Evolutionary conservation across 2,329 filamentous ascomycete species (phyloP).

Genomic region (Xylaria arbuscula): DNA sequence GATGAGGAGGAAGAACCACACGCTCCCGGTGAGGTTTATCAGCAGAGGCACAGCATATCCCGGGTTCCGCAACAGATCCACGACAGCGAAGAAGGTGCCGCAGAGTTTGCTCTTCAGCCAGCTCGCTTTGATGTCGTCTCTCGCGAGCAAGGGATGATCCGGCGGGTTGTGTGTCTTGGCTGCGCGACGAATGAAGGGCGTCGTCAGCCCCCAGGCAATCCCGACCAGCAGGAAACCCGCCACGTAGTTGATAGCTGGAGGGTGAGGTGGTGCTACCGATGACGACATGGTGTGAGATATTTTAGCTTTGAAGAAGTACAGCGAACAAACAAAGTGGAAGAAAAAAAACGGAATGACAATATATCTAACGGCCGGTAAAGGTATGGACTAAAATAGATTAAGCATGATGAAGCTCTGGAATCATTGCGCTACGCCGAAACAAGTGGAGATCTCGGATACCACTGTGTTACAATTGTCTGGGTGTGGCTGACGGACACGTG

Average conservation of each 20-base stretch:
- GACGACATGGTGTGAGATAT: slow-evolving; percentile 40
- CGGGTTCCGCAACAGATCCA: slow-evolving; percentile 83
- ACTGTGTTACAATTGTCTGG: not conserved
- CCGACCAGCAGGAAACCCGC: slow-evolving; percentile 91
- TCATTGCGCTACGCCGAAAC: not conserved
- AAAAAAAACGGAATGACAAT: not conserved
- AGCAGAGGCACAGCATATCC: slow-evolving; percentile 86
- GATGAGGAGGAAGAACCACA: slow-evolving; percentile 97
- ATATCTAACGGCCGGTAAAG: not conserved
- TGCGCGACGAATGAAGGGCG: slow-evolving; percentile 89
- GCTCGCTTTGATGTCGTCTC: slow-evolving; percentile 63
- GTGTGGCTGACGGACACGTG: not conserved
- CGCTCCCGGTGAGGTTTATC: slow-evolving; percentile 88
- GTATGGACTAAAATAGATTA: not conserved
- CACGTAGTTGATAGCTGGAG: slow-evolving; percentile 80
- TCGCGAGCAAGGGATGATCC: slow-evolving; percentile 65
- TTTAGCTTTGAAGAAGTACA: not conserved
- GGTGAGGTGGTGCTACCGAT: slow-evolving; percentile 49
- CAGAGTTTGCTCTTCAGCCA: slow-evolving; percentile 72
- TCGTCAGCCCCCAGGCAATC: slow-evolving; percentile 92
- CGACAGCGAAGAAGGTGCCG: slow-evolving; percentile 76
- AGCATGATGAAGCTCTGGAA: not conserved
- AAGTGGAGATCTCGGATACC: not conserved
- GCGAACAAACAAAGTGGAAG: not conserved
- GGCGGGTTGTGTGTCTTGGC: slow-evolving; percentile 79